Evolutionary conservation across 169 alveolate genomes (phyloP).

Genomic region (Babesia bigemina): DNA sequence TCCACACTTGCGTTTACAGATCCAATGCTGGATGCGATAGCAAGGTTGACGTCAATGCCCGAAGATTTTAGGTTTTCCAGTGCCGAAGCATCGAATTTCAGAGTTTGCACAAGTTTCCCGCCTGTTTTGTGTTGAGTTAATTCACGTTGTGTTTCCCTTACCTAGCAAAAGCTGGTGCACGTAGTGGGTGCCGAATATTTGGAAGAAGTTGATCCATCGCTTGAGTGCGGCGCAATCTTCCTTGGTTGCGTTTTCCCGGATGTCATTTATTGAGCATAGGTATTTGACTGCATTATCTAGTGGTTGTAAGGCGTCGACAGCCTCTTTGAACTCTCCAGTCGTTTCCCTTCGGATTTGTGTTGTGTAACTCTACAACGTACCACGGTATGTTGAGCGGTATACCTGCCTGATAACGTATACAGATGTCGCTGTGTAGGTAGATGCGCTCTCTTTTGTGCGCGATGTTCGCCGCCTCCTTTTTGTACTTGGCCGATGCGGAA

Average conservation of each 20-base stretch:
- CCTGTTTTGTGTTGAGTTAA: conserved; percentile 6
- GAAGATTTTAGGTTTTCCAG: conserved; percentile 27
- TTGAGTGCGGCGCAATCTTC: conserved; percentile 39
- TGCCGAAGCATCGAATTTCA: conserved; percentile 13
- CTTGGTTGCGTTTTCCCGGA: conserved; percentile 5
- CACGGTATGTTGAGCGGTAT: conserved; percentile 63
- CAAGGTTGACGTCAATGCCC: conserved; percentile 59
- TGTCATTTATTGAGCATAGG: conserved; percentile 33
- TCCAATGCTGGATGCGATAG: conserved; percentile 30
- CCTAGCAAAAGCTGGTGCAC: conserved; percentile 62
- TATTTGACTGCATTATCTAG: conserved; percentile 17
- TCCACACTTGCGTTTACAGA: conserved; percentile 16
- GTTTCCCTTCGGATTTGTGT: conserved; percentile 25
- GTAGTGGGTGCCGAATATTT: conserved; percentile 66
- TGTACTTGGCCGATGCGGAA: conserved; percentile 63
- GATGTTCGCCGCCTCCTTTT: conserved; percentile 35
- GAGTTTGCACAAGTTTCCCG: conserved; percentile 62
- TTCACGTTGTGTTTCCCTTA: background rate
- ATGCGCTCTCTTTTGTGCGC: conserved; percentile 41
- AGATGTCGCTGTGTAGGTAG: conserved; percentile 48
- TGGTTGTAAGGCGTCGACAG: conserved; percentile 16
- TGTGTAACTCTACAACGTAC: conserved; percentile 18
- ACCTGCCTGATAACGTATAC: conserved; percentile 66
- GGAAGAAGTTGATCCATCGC: conserved; percentile 60
- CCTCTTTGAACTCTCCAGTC: conserved; percentile 41